Percentiles rank a stretch among this genome's conserved stretches.
Conservation (phyloP, 441 rosid genomes). For the Arabidopsis lyrata region DNA sequence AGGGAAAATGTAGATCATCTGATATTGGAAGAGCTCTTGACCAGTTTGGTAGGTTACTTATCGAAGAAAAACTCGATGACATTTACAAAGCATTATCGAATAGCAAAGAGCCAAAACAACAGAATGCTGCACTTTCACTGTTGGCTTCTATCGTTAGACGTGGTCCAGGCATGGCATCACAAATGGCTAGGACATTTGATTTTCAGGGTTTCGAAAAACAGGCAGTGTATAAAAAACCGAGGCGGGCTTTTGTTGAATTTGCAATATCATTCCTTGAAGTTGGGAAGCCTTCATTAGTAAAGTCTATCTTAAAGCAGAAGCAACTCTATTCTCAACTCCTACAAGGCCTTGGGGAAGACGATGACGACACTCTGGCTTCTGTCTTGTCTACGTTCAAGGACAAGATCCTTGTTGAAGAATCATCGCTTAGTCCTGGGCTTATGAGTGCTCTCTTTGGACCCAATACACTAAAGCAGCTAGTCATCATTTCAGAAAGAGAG, state of each 20-base stretch:
- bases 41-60: slow-evolving; percentile 57
- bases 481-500: slow-evolving; percentile 69
- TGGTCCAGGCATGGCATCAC: slow-evolving; percentile 83
- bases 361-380: slow-evolving; percentile 67
- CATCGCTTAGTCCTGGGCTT: slow-evolving; percentile 75
- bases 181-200: slow-evolving; percentile 79
- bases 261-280: slow-evolving; percentile 91
- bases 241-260: slow-evolving; percentile 76
- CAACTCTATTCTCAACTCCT: slow-evolving; percentile 85
- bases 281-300: slow-evolving; percentile 81
- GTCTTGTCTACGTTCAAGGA: slow-evolving; percentile 68
- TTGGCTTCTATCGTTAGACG: slow-evolving; percentile 73
- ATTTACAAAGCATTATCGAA: slow-evolving; percentile 59
- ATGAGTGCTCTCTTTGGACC: slow-evolving; percentile 89
- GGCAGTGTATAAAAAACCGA: slow-evolving; percentile 41
- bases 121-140: slow-evolving; percentile 72
- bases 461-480: slow-evolving; percentile 76
- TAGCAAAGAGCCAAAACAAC: slow-evolving; percentile 70
- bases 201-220: slow-evolving; percentile 67
- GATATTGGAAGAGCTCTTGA: slow-evolving; percentile 79
- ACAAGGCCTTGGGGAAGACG: slow-evolving; percentile 71
- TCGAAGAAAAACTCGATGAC: slow-evolving; percentile 55
- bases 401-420: slow-evolving; percentile 70
- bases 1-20: slow-evolving; percentile 65
- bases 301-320: slow-evolving; percentile 80